A percentile compares a stretch with the other conserved stretches of the same genome.
Evolutionary conservation across 129 eudicot species (phyloP).

Genomic region (Deinandra increscens): DNA sequence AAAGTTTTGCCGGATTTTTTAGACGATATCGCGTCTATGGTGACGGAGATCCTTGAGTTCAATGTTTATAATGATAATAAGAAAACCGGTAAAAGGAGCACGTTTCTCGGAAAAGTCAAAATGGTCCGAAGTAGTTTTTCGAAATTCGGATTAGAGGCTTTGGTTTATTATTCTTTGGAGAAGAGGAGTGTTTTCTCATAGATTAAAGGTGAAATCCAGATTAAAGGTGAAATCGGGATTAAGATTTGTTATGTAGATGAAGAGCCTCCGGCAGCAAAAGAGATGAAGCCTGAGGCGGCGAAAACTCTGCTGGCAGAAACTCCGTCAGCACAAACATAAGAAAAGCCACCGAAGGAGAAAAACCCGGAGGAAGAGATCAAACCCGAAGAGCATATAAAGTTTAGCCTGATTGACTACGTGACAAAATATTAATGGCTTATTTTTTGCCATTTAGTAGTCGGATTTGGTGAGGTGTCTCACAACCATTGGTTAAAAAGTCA

Average conservation of each 20-base stretch:
- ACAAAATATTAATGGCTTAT: too few species aligned
- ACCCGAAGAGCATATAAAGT: constrained; percentile 33
- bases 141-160: constrained; percentile 43
- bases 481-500: too few species aligned
- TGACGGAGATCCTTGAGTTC: constrained; percentile 54
- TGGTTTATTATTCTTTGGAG: constrained; percentile 84
- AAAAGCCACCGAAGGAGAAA: constrained; percentile 41
- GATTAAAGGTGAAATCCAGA: constrained; percentile 82
- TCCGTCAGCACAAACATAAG: too few species aligned
- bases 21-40: constrained; percentile 57
- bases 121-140: constrained; percentile 58
- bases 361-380: constrained; percentile 46
- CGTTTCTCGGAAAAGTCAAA: constrained; percentile 82
- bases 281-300: constrained; percentile 38
- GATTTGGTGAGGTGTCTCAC: too few species aligned
- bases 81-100: constrained; percentile 63
- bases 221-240: constrained; percentile 82
- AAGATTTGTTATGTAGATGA: constrained; percentile 66
- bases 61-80: constrained; percentile 81
- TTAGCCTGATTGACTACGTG: too few species aligned
- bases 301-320: constrained; percentile 35
- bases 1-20: too few species aligned
- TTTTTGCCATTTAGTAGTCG: too few species aligned
- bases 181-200: constrained; percentile 89
- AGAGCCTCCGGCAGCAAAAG: constrained; percentile 39